Conservation (phyloP, 2,329 filamentous ascomycete species). For the Cordyceps fumosorosea region DNA sequence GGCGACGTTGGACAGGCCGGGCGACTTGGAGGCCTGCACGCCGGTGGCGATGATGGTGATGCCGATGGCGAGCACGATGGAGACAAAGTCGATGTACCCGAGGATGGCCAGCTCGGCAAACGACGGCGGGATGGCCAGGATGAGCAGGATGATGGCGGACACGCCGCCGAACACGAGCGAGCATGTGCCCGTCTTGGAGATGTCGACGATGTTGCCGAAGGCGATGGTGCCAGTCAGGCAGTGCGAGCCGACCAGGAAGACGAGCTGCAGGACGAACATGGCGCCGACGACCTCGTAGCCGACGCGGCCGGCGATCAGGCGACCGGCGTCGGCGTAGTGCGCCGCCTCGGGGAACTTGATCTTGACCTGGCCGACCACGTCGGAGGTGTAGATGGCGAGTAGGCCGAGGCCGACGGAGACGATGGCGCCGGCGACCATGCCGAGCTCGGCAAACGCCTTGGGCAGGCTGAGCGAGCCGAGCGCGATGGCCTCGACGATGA, state of each 20-base stretch:
- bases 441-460: constrained; percentile 44
- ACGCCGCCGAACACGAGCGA: constrained; percentile 39
- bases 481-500: constrained; percentile 52
- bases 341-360: constrained; percentile 49
- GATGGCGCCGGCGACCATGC: constrained; percentile 45
- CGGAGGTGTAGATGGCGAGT: constrained; percentile 41
- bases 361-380: constrained; percentile 43
- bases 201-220: constrained; percentile 56
- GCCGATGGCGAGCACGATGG: constrained; percentile 56
- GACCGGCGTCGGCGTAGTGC: constrained; percentile 62
- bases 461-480: constrained; percentile 47
- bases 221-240: constrained; percentile 64
- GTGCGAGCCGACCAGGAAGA: constrained; percentile 68
- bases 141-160: constrained; percentile 38
- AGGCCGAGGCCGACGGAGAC: constrained; percentile 36
- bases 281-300: constrained; percentile 57
- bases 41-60: constrained; percentile 62
- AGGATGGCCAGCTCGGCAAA: constrained; percentile 44
- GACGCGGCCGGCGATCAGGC: constrained; percentile 51
- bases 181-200: constrained; percentile 34
- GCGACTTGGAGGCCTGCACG: constrained; percentile 29
- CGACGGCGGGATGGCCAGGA: constrained; percentile 40
- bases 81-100: constrained; percentile 51
- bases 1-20: constrained; percentile 25
- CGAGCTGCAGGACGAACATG: constrained; percentile 56